Evolutionary conservation across 1,139 yeast species (phyloP), one percentile per base, ranked within the genome.

Genomic region (Nakaseomyces nivariensis): DNA sequence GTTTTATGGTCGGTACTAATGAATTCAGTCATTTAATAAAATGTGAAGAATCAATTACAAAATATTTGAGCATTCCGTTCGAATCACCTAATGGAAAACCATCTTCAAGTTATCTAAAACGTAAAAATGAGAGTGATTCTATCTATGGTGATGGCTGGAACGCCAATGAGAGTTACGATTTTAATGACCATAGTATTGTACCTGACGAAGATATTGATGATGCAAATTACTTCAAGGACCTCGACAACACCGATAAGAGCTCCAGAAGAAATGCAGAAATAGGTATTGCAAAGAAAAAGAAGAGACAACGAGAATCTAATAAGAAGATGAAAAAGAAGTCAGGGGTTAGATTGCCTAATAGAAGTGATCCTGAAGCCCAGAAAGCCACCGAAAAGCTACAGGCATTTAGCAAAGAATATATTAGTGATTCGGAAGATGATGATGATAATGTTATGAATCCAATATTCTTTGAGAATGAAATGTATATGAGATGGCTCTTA

Each of bases 401-500:
- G 4, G 52, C 60, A 11, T 55, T 58, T 1, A 64, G 68, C 49
- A 63, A 60, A 44, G 67, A 62, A 45, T 60, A 57, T 44, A 64
- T 65, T 32, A 56, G 60, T 47, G 69, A 65, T 49, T 64, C 68
- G 13, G 68, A 64, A 26, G 63, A 58, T 31, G 59, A 58, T 6
- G 64, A 58, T 4, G 63, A 60, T 24, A 57, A 53, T 5, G 17
- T 40, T 1, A 46, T 56, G 42, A 55, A 56, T 40, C 56, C 67
- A 5, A 51, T 59, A 3, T 65, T 65, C 46, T 66, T 60, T 50
- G 68, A 66, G 50, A 66, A 66, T 52, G 69, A 66, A 50, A 59
- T 58, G 59, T 64, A 57, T 45, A 52, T 64, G 62, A 60, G 67
- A 49, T 62, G 55, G 53, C 47, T 64, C 46, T 51, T 62, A 7